Conservation (phyloP, 2,329 filamentous ascomycete genomes). For the Ophiostoma sp. region DNA sequence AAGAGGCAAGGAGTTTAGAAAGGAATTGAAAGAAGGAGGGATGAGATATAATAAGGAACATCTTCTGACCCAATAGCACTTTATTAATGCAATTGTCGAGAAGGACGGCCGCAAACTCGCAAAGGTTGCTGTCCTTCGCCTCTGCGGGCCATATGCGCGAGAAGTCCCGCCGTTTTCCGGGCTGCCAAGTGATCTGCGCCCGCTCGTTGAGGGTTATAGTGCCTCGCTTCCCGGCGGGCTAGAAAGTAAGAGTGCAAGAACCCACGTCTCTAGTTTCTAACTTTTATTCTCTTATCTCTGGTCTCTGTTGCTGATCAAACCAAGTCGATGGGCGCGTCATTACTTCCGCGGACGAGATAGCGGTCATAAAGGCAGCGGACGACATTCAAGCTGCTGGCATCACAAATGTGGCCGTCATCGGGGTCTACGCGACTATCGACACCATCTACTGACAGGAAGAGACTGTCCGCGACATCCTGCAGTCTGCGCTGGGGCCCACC, state of each 20-base stretch:
- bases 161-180: slow-evolving; percentile 1
- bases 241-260: background rate
- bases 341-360: background rate
- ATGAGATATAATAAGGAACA: too few species aligned
- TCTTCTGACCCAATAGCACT: background rate
- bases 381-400: background rate
- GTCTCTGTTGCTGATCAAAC: background rate
- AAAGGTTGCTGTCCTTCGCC: background rate
- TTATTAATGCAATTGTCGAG: background rate
- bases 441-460: background rate
- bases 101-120: background rate
- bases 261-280: background rate
- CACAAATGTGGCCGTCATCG: background rate
- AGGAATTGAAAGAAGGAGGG: too few species aligned
- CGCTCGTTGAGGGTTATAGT: background rate
- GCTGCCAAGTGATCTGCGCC: background rate
- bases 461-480: background rate
- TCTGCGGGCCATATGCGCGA: background rate
- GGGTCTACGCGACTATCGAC: background rate
- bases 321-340: background rate
- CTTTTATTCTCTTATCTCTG: background rate
- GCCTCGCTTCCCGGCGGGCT: background rate
- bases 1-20: too few species aligned
- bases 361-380: background rate
- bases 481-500: background rate